Percentiles rank a stretch among this genome's conserved stretches.
phyloP scores from a whole-genome alignment of 176 grass and related monocot species.

The Carex littledalei region DNA sequence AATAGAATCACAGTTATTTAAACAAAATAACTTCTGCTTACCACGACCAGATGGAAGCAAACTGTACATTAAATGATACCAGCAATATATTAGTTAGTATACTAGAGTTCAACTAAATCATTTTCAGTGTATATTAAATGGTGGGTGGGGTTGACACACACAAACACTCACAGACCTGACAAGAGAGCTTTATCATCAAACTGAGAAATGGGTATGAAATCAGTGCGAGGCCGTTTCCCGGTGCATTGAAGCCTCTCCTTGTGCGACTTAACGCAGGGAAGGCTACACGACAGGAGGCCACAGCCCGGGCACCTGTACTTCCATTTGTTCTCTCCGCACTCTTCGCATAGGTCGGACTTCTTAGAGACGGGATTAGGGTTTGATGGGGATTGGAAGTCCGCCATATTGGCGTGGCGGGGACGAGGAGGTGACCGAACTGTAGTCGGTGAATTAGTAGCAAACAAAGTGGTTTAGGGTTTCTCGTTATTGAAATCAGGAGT shows the following conservation, averaged over 20 bases:
- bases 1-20: too few relatives aligned
- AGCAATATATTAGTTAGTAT: background rate
- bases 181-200: conserved; percentile 78
- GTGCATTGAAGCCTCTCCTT: conserved; percentile 60
- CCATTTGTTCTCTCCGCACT: conserved; percentile 79
- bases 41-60: too few relatives aligned
- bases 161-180: conserved; percentile 35
- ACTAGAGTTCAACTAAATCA: background rate
- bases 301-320: conserved; percentile 95
- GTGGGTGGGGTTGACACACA: background rate
- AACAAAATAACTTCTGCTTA: too few relatives aligned
- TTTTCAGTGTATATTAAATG: background rate
- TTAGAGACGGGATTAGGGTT: background rate
- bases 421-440: background rate
- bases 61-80: background rate
- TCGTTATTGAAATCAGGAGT: background rate
- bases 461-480: background rate
- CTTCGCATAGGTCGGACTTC: conserved; percentile 54
- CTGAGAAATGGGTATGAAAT: conserved; percentile 51
- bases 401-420: background rate
- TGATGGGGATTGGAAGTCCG: background rate
- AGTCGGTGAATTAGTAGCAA: background rate
- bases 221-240: conserved; percentile 73
- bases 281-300: conserved; percentile 70
- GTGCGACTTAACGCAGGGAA: conserved; percentile 85